Conservation (phyloP, 805 yeast genomes). For the Pichia exigua region DNA sequence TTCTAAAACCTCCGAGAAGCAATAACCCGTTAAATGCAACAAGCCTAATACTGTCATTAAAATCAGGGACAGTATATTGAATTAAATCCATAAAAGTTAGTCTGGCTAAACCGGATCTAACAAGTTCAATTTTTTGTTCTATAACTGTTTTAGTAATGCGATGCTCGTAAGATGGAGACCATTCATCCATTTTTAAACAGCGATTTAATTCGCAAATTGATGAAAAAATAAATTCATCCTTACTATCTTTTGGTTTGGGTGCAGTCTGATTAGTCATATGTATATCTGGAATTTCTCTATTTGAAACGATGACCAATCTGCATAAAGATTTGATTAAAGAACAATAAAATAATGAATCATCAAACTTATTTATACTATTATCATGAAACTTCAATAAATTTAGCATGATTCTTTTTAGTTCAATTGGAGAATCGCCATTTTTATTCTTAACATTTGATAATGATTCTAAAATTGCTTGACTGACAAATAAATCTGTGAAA, state of each 20-base stretch:
- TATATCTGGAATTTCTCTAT: conserved; percentile 19
- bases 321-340: conserved; percentile 51
- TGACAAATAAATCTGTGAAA: conserved; percentile 60
- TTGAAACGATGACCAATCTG: conserved; percentile 20
- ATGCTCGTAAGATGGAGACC: conserved; percentile 71
- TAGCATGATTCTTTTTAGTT: conserved; percentile 54
- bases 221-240: conserved; percentile 34
- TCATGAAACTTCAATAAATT: conserved; percentile 78
- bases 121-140: conserved; percentile 50
- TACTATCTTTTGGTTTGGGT: conserved; percentile 18
- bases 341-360: conserved; percentile 62
- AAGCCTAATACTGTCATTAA: conserved; percentile 46
- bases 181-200: conserved; percentile 69
- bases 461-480: conserved; percentile 58
- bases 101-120: conserved; percentile 44
- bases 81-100: conserved; percentile 50
- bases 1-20: conserved; percentile 69
- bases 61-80: conserved; percentile 40
- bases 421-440: conserved; percentile 48
- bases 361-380: conserved; percentile 67
- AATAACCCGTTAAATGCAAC: conserved; percentile 67
- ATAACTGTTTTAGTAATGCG: conserved; percentile 50
- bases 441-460: conserved; percentile 55
- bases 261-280: conserved; percentile 13
- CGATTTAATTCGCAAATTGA: conserved; percentile 65